Base-by-base conservation (phyloP, 2,329 filamentous ascomycete genomes). In the Epicoccum sorghinum region DNA sequence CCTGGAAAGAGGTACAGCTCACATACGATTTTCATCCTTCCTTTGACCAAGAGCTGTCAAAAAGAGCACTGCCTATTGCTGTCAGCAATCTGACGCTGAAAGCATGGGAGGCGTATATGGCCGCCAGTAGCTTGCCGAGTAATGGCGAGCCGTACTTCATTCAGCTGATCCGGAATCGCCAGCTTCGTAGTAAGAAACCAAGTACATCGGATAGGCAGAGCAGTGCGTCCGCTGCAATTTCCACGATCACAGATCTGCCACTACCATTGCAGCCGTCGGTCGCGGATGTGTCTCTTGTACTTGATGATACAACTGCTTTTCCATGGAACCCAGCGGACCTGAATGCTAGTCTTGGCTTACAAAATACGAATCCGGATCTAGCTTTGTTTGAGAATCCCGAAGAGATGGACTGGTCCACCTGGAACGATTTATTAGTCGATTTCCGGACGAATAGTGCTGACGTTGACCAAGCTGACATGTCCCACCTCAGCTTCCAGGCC, bases 1-100 rank as follows among this genome's bases (percentile, higher is more conserved):
- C 75, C 0, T 84, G 82, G 82, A 61, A 67, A 12, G 68, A 78
- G 32, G 69, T 83, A 13, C 73, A 78, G 47, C 67, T 75, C 37
- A 69, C 78, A 5, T 82, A 77, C 47, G 64, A 71, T 4, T 73
- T 75, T 49, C 78, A 82, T 51, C 71, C 75, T 0, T 72, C 72
- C 46, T 77, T 79, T 43, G 66, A 74, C 24, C 66, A 64, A 9
- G 68, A 72, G 13, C 57, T 68, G 3, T 67, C 68, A 8, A 74
- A 70, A 32, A 67, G 69, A 38, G 74, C 77, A 0, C 66, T 82
- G 7, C 74, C 79, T 27, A 59, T 77, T 14, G 79, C 79, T 0
- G 65, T 80, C 3, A 72, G 73, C 1, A 75, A 74, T 41, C 62
- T 82, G 22, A 75, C 75, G 3, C 57, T 81, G 2, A 78, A 76